Conservation (phyloP, 176 grass and related monocot genomes). For the Oryza brachyantha region DNA sequence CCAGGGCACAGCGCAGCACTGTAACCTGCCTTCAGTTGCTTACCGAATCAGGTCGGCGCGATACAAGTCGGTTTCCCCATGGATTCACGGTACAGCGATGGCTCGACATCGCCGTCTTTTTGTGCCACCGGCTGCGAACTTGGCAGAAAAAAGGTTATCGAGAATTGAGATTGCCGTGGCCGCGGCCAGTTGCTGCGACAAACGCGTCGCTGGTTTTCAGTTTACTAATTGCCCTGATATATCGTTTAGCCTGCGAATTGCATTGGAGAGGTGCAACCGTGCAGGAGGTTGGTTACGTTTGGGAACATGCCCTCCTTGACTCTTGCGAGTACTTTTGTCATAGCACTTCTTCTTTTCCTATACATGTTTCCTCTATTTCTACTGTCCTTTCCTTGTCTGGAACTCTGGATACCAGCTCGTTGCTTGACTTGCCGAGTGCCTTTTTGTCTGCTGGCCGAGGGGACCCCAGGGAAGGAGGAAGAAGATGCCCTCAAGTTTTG, state of each 20-base stretch:
- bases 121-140: neutral
- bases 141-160: neutral
- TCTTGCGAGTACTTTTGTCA: neutral
- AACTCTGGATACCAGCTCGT: neutral
- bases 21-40: neutral
- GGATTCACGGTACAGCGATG: slow-evolving; percentile 27
- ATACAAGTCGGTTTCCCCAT: neutral
- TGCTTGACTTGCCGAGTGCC: neutral
- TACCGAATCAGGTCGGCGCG: neutral
- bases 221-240: neutral
- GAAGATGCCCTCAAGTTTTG: slow-evolving; percentile 16
- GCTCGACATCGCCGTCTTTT: neutral
- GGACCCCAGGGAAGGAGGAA: no score
- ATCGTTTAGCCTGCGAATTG: neutral
- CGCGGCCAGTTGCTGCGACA: slow-evolving; percentile 7
- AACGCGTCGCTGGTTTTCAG: neutral
- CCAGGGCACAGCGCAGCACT: no score
- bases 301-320: neutral
- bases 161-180: neutral
- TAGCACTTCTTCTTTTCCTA: no score
- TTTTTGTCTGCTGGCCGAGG: neutral
- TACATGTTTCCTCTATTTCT: neutral
- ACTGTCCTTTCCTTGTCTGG: neutral
- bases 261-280: neutral
- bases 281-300: slow-evolving; percentile 22